These are phyloP conservation scores for Populus trichocarpa DNA, from an alignment of 441 rosid species.

Conservation along the genomic window DNA sequence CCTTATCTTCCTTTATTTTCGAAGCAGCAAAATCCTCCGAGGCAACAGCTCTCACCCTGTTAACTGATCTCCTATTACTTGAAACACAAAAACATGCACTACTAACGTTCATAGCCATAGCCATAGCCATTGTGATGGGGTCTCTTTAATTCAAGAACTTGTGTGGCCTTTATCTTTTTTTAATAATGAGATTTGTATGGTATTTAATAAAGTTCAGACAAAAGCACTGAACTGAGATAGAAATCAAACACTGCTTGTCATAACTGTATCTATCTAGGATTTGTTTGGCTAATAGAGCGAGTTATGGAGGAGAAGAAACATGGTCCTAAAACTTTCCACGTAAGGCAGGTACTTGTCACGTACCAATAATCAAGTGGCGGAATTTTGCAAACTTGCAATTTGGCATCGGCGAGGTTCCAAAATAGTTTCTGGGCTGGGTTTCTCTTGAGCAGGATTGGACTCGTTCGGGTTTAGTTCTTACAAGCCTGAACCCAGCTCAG, in stretches of 20 bases:
- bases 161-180: neutral
- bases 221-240: neutral
- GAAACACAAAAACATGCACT: slow-evolving; percentile 36
- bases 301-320: no score
- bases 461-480: neutral
- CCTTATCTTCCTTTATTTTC: slow-evolving; percentile 43
- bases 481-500: neutral
- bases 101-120: slow-evolving; percentile 39
- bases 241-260: no score
- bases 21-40: slow-evolving; percentile 41
- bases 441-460: neutral
- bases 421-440: neutral
- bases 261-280: no score
- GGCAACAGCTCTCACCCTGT: slow-evolving; percentile 49
- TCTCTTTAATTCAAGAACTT: neutral
- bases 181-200: no score
- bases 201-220: no score
- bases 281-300: no score
- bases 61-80: slow-evolving; percentile 20
- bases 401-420: neutral
- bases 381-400: neutral
- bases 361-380: neutral
- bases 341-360: neutral
- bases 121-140: slow-evolving; percentile 30
- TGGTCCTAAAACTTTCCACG: neutral